Percentiles rank a stretch among this genome's conserved stretches.
phyloP scores from a whole-genome alignment of 306 rosid genomes.

The Pyrus communis region DNA sequence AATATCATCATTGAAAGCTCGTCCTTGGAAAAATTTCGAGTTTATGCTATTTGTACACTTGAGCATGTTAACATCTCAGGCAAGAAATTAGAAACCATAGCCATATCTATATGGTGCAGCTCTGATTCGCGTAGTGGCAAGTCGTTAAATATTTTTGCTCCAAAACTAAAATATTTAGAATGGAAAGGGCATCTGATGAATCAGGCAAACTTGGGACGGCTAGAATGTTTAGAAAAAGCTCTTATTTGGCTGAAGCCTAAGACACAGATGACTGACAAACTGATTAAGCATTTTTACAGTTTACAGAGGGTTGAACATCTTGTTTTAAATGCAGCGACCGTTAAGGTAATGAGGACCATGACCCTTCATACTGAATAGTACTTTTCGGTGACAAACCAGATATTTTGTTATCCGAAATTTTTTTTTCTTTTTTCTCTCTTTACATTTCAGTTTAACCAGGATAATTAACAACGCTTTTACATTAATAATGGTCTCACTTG shows the following conservation, averaged over 20 bases:
- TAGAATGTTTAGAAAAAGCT: not conserved
- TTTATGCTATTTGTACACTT: too few species aligned
- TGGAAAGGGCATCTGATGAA: not conserved
- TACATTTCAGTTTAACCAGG: too few species aligned
- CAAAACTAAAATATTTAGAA: not conserved
- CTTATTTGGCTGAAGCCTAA: not conserved
- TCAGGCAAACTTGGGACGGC: not conserved
- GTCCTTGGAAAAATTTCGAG: not conserved
- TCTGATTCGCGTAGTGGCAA: not conserved
- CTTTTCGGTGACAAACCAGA: too few species aligned
- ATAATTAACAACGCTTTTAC: too few species aligned
- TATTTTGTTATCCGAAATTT: too few species aligned
- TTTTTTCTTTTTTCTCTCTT: too few species aligned
- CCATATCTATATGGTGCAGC: not conserved
- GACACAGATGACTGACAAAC: not conserved
- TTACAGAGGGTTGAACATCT: not conserved
- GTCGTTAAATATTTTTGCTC: not conserved
- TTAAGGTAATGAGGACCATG: not conserved
- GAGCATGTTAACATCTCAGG: not conserved
- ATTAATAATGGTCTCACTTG: too few species aligned
- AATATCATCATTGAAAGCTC: not conserved
- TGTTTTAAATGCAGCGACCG: not conserved
- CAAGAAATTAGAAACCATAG: not conserved
- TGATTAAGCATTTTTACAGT: not conserved
- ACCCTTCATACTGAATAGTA: too few species aligned